phyloP scores from a whole-genome alignment of 441 rosid species.

The Erodium trifolium region DNA sequence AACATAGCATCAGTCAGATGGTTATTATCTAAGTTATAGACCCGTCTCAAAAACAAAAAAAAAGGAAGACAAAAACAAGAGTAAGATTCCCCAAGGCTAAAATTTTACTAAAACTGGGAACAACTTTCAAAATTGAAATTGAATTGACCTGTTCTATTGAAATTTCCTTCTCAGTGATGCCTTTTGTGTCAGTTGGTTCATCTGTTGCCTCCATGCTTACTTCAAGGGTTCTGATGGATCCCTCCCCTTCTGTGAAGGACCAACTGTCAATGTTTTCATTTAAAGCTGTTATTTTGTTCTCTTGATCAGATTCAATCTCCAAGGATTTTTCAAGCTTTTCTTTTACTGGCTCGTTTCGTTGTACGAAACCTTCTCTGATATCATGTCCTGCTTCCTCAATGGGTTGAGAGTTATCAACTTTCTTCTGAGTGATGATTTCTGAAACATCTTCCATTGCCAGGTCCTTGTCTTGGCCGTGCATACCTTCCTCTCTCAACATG shows the following conservation, averaged over 20 bases:
- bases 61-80: background rate
- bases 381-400: background rate
- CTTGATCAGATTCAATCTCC: background rate
- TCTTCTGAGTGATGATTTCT: background rate
- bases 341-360: background rate
- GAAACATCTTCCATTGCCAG: background rate
- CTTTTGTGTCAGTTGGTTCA: conserved; percentile 3
- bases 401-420: background rate
- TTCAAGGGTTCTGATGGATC: background rate
- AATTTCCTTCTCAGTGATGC: background rate
- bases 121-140: conserved; percentile 1
- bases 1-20: background rate
- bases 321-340: background rate
- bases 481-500: background rate
- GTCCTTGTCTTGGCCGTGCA: background rate
- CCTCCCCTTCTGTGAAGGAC: background rate
- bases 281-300: background rate
- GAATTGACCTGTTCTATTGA: conserved; percentile 14
- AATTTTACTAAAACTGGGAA: background rate
- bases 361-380: background rate
- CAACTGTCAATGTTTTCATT: background rate
- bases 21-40: conserved; percentile 1
- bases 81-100: background rate
- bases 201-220: background rate
- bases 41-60: background rate